Evolutionary conservation across 805 yeast species (phyloP), one percentile per base, ranked within the genome.

Genomic region (Kregervanrija pseudodelftensis): DNA sequence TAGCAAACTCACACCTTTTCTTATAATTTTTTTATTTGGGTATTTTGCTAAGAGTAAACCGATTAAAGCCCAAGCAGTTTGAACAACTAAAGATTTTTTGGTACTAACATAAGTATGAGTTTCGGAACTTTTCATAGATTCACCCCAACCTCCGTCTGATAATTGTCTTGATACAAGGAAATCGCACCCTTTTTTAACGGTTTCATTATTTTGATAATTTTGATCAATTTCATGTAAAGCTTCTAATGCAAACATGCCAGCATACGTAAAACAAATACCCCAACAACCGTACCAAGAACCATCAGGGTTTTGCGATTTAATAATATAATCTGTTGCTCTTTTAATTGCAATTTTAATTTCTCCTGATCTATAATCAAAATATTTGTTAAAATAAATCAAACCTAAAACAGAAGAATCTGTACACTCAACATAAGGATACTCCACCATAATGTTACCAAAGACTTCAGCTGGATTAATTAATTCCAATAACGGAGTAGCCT

Each of bases 211-310:
- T 1, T 57, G 57, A 60, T 89, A 91, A 2, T 57, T 67, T 46
- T 74, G 73, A 1, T 81, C 86, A 28, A 83, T 82, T 4, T 91
- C 77, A 28, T 78, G 69, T 40, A 93, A 70, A 0, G 98, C 98
- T 55, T 93, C 99, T 30, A 93, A 64, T 0, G 99, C 99, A 75
- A 93, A 93, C 99, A 93, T 93, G 2, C 89, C 85, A 0, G 98
- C 98, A 63, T 93, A 93, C 0, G 96, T 86, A 60, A 74, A 89
- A 60, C 99, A 93, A 5, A 93, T 82, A 33, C 99, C 99, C 99
- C 99, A 93, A 36, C 88, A 80, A 1, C 99, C 99, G 61, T 90
- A 95, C 98, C 98, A 93, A 11, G 95, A 81, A 0, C 99, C 99
- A 63, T 93, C 96, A 0, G 58, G 56, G 37, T 71, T 68, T 63